These are phyloP conservation scores for Gossypium anomalum DNA, from an alignment of 345 rosid species.

Conservation along the genomic window DNA sequence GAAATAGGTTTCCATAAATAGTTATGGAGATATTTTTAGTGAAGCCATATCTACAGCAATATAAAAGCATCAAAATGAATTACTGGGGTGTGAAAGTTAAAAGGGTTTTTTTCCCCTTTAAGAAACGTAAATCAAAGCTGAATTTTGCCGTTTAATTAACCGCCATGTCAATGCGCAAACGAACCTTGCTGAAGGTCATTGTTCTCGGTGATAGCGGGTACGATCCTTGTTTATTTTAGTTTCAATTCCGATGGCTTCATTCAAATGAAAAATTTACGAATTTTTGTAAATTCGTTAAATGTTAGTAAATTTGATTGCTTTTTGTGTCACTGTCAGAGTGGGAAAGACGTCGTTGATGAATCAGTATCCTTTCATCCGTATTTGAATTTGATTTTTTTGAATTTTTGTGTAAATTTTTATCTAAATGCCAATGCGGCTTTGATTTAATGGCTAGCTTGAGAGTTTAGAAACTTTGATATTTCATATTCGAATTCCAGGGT, in stretches of 20 bases:
- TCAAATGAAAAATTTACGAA: too few species aligned
- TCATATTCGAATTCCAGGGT: too few species aligned
- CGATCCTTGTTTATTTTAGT: constrained; percentile 1
- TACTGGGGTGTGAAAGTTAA: background rate
- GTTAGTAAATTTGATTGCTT: background rate
- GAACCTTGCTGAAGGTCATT: constrained; percentile 97
- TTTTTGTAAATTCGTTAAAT: background rate
- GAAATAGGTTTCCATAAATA: background rate
- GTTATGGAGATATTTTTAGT: background rate
- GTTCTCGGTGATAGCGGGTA: constrained; percentile 99
- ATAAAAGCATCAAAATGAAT: background rate
- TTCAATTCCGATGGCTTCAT: constrained; percentile 12
- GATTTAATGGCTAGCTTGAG: too few species aligned
- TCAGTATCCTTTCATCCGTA: constrained; percentile 68
- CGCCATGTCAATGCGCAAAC: constrained; percentile 74
- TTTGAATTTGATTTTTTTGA: background rate
- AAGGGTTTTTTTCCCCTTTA: background rate
- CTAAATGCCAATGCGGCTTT: too few species aligned
- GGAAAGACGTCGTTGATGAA: constrained; percentile 99
- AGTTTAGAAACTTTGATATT: too few species aligned
- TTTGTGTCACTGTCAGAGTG: constrained; percentile 54
- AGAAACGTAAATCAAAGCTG: background rate
- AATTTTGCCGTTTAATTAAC: background rate
- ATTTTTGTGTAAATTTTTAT: constrained; percentile 2
- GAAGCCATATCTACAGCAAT: background rate